A percentile compares a stretch with the other conserved stretches of the same genome.
phyloP scores from a whole-genome alignment of 2,329 filamentous ascomycete species.

The Colletotrichum plurivorum region DNA sequence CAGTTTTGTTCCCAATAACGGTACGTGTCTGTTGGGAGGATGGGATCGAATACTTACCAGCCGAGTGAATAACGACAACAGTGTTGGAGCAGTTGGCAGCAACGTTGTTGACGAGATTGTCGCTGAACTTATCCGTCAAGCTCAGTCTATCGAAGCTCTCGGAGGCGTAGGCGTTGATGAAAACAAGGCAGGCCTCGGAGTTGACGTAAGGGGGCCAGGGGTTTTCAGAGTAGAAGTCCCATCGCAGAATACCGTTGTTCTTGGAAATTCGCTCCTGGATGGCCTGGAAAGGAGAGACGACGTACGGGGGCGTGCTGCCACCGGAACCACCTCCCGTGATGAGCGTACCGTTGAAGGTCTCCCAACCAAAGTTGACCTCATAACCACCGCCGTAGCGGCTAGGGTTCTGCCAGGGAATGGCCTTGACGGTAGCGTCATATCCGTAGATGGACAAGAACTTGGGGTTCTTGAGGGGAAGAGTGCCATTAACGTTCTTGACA shows the following conservation, averaged over 20 bases:
- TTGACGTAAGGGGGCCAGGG: constrained; percentile 60
- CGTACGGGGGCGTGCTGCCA: constrained; percentile 43
- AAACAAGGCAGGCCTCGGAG: constrained; percentile 77
- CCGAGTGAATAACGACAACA: constrained; percentile 76
- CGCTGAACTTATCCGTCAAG: constrained; percentile 76
- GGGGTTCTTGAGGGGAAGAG: constrained; percentile 72
- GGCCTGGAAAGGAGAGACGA: constrained; percentile 64
- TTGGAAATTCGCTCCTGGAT: constrained; percentile 64
- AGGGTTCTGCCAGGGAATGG: constrained; percentile 30
- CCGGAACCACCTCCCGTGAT: constrained; percentile 50
- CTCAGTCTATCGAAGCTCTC: constrained; percentile 78
- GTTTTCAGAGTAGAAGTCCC: constrained; percentile 66
- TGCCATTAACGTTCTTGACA: constrained; percentile 78
- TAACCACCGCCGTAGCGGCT: constrained; percentile 60
- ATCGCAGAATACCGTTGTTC: constrained; percentile 65
- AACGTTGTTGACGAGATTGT: constrained; percentile 69
- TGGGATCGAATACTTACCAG: constrained; percentile 50
- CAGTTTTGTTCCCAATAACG: not conserved
- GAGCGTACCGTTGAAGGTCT: constrained; percentile 63
- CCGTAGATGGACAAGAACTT: constrained; percentile 71
- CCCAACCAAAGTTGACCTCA: constrained; percentile 41
- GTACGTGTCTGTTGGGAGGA: not conserved
- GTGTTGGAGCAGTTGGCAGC: constrained; percentile 73
- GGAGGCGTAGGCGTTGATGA: constrained; percentile 78
- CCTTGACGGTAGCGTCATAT: constrained; percentile 71